Base-by-base conservation (phyloP, 371 early-diverging fungal genomes). In the Chytridium lagenaria region DNA sequence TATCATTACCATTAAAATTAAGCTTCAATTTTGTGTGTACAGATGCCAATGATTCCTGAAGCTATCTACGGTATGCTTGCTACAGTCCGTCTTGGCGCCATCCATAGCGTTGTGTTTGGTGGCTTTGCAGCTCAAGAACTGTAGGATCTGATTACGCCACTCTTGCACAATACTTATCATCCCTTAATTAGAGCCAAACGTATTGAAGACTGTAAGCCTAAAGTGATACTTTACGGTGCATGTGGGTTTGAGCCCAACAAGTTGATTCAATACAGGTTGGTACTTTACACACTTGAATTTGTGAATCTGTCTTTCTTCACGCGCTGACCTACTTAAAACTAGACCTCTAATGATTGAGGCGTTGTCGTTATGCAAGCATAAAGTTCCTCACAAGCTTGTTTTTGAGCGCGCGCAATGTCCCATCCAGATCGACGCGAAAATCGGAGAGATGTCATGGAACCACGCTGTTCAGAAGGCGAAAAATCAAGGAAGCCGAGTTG, bases 41-140 rank as follows among this genome's bases (percentile, higher is more conserved):
- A 63, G 63, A 73, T 73, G 73, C 73, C 71, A 26, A 74, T 71
- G 97, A 90, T 95, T 40, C 96, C 98, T 16, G 93, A 97, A 79
- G 94, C 98, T 1, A 89, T 93, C 0, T 90, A 94, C 68, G 90
- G 94, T 0, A 90, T 95, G 87, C 87, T 99, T 40, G 98, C 99
- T 22, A 96, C 97, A 83, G 94, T 96, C 1, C 89, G 98, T 51
- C 83, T 98, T 26, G 99, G 99, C 28, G 88, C 94, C 15, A 82
- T 95, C 33, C 99, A 97, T 72, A 88, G 77, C 34, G 97, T 97
- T 28, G 95, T 83, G 0, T 83, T 88, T 85, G 94, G 94, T 68
- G 94, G 94, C 7, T 94, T 95, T 84, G 92, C 94, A 0, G 85
- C 94, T 3, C 81, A 87, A 30, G 94, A 95, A 44, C 87, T 98